These are phyloP conservation scores for Lithohypha guttulata DNA, from an alignment of 2,329 filamentous ascomycete genomes.

Conservation along the genomic window DNA sequence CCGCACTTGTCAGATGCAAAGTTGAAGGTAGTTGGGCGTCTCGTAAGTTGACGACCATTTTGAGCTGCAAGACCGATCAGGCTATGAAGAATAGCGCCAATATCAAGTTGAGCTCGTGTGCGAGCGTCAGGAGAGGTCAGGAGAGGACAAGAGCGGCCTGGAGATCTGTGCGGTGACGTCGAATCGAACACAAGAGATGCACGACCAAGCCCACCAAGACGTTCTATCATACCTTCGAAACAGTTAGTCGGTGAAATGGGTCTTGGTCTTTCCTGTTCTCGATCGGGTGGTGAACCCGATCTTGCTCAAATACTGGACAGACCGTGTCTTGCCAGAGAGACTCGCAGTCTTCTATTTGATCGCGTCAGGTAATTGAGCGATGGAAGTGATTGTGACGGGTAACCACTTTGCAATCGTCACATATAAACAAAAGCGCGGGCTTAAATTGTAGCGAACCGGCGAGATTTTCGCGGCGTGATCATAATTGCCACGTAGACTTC, in stretches of 20 bases:
- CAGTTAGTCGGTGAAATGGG: neutral
- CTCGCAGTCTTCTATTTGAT: neutral
- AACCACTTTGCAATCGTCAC: neutral
- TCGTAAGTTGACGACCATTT: no score
- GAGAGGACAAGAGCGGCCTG: neutral
- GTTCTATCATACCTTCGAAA: neutral
- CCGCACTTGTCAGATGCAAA: no score
- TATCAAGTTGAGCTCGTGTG: no score
- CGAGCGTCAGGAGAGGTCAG: no score
- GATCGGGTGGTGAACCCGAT: neutral
- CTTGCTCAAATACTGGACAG: neutral
- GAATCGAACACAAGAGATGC: neutral
- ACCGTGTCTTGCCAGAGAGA: neutral
- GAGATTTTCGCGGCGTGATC: neutral
- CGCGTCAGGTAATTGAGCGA: conserved; percentile 1
- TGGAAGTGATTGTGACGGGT: neutral
- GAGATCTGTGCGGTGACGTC: neutral
- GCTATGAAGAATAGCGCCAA: no score
- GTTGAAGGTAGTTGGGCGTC: no score
- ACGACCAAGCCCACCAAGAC: neutral
- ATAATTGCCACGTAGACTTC: conserved; percentile 1
- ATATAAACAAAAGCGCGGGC: neutral
- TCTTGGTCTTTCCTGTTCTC: neutral
- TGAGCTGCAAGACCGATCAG: no score
- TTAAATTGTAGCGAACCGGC: neutral